Evolutionary conservation across 345 rosid genomes (phyloP).

Genomic region (Eucalyptus cloeziana): DNA sequence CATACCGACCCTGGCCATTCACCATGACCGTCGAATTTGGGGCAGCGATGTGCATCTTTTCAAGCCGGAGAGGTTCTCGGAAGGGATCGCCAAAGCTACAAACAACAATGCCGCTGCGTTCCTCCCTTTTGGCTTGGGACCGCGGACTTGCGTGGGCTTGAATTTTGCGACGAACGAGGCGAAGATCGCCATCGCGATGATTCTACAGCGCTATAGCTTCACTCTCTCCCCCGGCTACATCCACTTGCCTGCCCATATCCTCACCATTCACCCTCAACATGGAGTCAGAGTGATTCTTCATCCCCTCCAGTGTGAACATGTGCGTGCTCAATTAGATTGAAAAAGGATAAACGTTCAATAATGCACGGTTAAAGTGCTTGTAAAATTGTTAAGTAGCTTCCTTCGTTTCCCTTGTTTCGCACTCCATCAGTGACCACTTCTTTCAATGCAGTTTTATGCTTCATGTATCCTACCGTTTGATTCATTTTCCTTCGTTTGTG

Average conservation of each 20-base stretch:
- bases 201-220: constrained; percentile 24
- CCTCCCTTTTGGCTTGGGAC: constrained; percentile 26
- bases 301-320: neutral
- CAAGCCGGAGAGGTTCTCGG: too few species aligned
- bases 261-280: constrained; percentile 11
- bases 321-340: neutral
- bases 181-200: constrained; percentile 31
- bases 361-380: neutral
- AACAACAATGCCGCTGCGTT: constrained; percentile 8
- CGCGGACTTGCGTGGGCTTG: constrained; percentile 20
- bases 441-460: neutral
- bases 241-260: constrained; percentile 11
- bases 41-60: constrained; percentile 13
- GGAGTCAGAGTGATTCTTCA: constrained; percentile 26
- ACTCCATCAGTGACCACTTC: neutral
- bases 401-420: neutral
- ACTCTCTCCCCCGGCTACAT: constrained; percentile 20
- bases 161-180: constrained; percentile 14
- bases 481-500: neutral
- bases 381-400: neutral
- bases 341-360: neutral
- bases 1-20: constrained; percentile 4
- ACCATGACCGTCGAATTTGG: constrained; percentile 23
- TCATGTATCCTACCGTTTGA: neutral
- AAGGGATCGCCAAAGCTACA: too few species aligned